These are phyloP conservation scores for Verticillium dahliae DNA, from an alignment of 2,329 filamentous ascomycete genomes.

Conservation along the genomic window DNA sequence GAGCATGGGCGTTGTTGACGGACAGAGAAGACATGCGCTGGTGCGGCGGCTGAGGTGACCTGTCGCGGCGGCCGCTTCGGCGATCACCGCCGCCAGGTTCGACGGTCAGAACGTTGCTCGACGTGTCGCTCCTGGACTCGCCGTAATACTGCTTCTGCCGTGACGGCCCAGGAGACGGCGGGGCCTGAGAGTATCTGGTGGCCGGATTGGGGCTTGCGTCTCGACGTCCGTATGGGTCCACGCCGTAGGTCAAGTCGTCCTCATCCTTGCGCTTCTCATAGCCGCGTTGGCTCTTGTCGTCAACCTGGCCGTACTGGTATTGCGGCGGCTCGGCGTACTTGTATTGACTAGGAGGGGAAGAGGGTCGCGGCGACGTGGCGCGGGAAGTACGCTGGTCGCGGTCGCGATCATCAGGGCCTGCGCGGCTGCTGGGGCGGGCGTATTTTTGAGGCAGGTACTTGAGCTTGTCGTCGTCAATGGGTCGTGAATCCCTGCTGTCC, in stretches of 20 bases:
- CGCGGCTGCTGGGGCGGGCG: constrained; percentile 22
- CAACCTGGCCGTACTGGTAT: constrained; percentile 18
- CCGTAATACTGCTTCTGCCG: constrained; percentile 19
- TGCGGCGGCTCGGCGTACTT: constrained; percentile 20
- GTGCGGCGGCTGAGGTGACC: constrained; percentile 41
- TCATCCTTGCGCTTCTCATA: constrained; percentile 19
- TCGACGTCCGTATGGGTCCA: constrained; percentile 3
- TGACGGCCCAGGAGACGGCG: neutral
- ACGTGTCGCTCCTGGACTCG: constrained; percentile 29
- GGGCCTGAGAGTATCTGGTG: constrained; percentile 2
- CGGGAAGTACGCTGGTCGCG: constrained; percentile 27
- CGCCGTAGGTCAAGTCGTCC: constrained; percentile 46
- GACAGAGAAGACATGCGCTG: constrained; percentile 45
- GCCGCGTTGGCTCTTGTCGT: constrained; percentile 1
- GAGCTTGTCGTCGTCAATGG: constrained; percentile 27
- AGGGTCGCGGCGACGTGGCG: constrained; percentile 8
- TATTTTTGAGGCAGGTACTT: constrained; percentile 44
- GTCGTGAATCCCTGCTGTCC: constrained; percentile 11
- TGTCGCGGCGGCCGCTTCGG: constrained; percentile 29
- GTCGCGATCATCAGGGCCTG: constrained; percentile 17
- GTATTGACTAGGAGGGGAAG: constrained; percentile 10
- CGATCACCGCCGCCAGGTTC: constrained; percentile 29
- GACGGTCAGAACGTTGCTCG: constrained; percentile 32
- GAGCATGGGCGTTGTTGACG: constrained; percentile 37
- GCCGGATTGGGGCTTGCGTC: constrained; percentile 8